Conservation (phyloP, 306 rosid species). For the Herpetospermum pedunculosum region DNA sequence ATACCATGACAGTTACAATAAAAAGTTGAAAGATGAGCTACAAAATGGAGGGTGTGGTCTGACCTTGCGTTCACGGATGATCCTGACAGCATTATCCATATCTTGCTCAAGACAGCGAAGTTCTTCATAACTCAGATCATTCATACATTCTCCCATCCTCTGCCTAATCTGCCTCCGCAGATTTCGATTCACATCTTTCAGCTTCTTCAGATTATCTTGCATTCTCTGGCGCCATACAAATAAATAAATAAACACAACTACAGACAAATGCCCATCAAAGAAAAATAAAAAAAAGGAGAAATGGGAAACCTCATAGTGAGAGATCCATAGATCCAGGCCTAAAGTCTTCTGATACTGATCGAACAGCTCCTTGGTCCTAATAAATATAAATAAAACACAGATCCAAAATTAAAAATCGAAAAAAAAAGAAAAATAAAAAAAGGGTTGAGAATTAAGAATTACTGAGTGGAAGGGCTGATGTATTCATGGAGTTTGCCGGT, state of each 20-base stretch:
- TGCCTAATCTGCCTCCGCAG: constrained; percentile 75
- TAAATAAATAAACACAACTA: too few relatives aligned
- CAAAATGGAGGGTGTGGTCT: too few relatives aligned
- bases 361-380: constrained; percentile 57
- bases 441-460: not conserved
- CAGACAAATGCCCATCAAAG: too few relatives aligned
- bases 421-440: not conserved
- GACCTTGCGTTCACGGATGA: constrained; percentile 70
- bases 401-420: not conserved
- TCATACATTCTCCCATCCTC: constrained; percentile 57
- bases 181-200: constrained; percentile 48
- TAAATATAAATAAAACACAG: not conserved
- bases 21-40: too few relatives aligned
- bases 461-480: constrained; percentile 59
- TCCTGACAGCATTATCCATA: constrained; percentile 37
- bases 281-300: too few relatives aligned
- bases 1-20: too few relatives aligned
- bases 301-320: constrained; percentile 58
- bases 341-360: constrained; percentile 56
- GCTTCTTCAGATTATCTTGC: constrained; percentile 56
- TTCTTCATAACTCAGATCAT: constrained; percentile 45
- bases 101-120: constrained; percentile 49
- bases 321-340: constrained; percentile 59
- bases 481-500: constrained; percentile 61
- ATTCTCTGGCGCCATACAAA: constrained; percentile 29